phyloP scores from a whole-genome alignment of 2,329 filamentous ascomycete genomes.

The Penicillium sp. region DNA sequence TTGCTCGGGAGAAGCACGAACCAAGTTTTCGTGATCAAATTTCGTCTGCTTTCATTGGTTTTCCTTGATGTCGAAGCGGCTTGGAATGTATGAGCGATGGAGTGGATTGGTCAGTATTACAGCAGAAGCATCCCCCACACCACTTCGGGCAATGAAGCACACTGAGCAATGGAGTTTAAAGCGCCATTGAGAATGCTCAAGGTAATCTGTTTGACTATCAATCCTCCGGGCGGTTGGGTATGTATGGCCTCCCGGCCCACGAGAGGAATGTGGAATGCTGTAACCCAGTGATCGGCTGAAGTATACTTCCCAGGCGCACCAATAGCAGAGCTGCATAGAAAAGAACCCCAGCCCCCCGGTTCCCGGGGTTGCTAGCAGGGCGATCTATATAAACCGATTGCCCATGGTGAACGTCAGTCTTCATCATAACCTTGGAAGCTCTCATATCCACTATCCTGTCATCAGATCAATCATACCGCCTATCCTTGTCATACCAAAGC shows the following conservation, averaged over 20 bases:
- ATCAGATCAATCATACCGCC: not conserved
- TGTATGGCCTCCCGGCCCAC: not conserved
- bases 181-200: not conserved
- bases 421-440: not conserved
- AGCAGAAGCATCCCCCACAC: not conserved
- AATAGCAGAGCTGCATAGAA: not conserved
- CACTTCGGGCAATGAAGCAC: not conserved
- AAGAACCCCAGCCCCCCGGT: not conserved
- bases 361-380: not conserved
- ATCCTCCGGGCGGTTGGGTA: not conserved
- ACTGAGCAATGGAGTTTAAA: not conserved
- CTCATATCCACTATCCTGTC: not conserved
- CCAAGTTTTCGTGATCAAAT: not conserved
- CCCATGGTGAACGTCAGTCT: not conserved
- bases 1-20: not conserved
- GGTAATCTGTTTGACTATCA: not conserved
- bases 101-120: not conserved
- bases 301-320: not conserved
- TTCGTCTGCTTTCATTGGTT: not conserved
- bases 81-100: not conserved
- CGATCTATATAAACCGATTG: conserved; percentile 6
- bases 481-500: not conserved
- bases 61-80: not conserved
- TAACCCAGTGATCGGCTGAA: not conserved
- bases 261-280: conserved; percentile 7